These are phyloP conservation scores for Leishmania major DNA, from an alignment of 208 protist genomes.

Conservation along the genomic window DNA sequence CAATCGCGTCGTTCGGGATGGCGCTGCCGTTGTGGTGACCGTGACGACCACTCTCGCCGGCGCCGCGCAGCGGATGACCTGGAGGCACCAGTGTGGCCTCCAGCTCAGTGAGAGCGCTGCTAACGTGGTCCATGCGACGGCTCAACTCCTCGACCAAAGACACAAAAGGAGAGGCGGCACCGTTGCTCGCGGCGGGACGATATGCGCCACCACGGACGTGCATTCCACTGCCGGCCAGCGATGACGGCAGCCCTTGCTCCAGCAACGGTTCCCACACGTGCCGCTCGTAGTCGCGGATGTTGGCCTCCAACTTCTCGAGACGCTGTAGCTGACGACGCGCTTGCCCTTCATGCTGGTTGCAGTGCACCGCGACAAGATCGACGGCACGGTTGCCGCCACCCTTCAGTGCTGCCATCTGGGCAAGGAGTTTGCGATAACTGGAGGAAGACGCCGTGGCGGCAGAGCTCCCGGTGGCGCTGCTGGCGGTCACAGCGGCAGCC, in stretches of 20 bases:
- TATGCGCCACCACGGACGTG: conserved; percentile 24
- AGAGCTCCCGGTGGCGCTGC: neutral
- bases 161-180: conserved; percentile 35
- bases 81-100: conserved; percentile 56
- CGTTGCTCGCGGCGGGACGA: conserved; percentile 16
- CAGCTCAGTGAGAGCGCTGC: conserved; percentile 41
- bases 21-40: conserved; percentile 16
- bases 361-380: conserved; percentile 59
- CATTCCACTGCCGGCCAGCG: neutral
- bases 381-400: conserved; percentile 45
- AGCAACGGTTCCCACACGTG: conserved; percentile 69
- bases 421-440: conserved; percentile 38
- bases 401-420: conserved; percentile 35
- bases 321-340: conserved; percentile 42
- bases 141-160: conserved; percentile 42
- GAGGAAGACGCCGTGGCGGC: conserved; percentile 13
- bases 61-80: conserved; percentile 14
- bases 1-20: conserved; percentile 38
- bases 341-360: conserved; percentile 64
- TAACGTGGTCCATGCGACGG: conserved; percentile 47
- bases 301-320: conserved; percentile 60
- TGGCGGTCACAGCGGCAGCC: neutral
- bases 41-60: conserved; percentile 6
- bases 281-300: conserved; percentile 59
- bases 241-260: conserved; percentile 38